phyloP scores from a whole-genome alignment of 1,284 basidiomycete genomes.

The Naganishia liquefaciens region DNA sequence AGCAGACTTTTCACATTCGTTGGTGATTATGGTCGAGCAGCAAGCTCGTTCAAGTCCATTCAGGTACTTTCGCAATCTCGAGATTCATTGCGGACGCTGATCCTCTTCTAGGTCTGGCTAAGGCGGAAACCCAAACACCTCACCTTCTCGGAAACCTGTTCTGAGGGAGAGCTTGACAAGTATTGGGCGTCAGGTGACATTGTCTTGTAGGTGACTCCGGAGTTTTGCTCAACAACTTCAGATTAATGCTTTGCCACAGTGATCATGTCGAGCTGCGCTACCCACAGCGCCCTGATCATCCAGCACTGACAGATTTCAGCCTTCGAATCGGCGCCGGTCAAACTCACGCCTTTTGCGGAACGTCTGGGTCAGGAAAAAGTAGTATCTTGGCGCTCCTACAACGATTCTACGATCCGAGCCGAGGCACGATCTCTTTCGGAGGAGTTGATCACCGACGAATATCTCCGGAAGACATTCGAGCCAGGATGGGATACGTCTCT shows the following conservation, averaged over 20 bases:
- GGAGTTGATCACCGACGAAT: slow-evolving; percentile 51
- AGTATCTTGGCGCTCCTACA: slow-evolving; percentile 50
- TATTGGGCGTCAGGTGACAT: slow-evolving; percentile 34
- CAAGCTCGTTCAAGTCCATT: slow-evolving; percentile 37
- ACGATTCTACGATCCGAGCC: slow-evolving; percentile 54
- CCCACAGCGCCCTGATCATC: slow-evolving; percentile 41
- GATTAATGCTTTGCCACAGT: slow-evolving; percentile 10
- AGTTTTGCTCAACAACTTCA: too few species aligned
- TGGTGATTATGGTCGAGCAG: slow-evolving; percentile 44
- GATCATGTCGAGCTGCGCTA: slow-evolving; percentile 43
- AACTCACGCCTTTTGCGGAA: slow-evolving; percentile 45
- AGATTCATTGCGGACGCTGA: background rate
- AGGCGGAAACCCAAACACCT: slow-evolving; percentile 39
- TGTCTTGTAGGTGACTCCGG: slow-evolving; percentile 31
- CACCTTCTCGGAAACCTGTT: background rate
- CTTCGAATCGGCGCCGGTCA: slow-evolving; percentile 41
- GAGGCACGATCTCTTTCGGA: slow-evolving; percentile 51
- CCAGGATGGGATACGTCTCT: slow-evolving; percentile 54
- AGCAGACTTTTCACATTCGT: slow-evolving; percentile 45
- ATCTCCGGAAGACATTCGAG: slow-evolving; percentile 48
- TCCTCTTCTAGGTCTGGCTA: slow-evolving; percentile 39
- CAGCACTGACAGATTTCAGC: slow-evolving; percentile 38
- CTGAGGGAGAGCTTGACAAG: background rate
- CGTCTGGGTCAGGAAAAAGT: slow-evolving; percentile 36
- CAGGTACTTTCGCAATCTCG: slow-evolving; percentile 34